phyloP scores from a whole-genome alignment of 495 filamentous ascomycete genomes.

The Penicillium angulare region DNA sequence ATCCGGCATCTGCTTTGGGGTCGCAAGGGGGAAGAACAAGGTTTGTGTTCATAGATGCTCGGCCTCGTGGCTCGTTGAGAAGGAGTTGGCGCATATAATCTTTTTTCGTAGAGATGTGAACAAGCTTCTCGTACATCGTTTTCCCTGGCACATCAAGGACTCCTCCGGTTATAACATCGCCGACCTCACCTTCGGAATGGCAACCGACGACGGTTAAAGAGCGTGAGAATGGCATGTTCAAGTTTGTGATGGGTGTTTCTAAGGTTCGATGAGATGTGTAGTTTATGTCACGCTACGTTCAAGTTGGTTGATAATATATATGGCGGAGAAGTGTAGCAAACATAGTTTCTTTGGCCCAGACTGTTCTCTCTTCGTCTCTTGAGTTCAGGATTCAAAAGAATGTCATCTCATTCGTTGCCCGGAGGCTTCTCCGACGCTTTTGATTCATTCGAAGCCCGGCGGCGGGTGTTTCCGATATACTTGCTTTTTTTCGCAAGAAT shows the following conservation, averaged over 20 bases:
- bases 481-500: not conserved
- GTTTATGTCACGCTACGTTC: not conserved
- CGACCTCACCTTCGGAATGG: conserved; percentile 32
- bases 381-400: no score
- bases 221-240: conserved; percentile 24
- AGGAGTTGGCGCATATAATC: conserved; percentile 33
- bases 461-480: not conserved
- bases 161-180: conserved; percentile 36
- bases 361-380: no score
- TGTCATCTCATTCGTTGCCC: not conserved
- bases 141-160: conserved; percentile 32
- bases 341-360: no score
- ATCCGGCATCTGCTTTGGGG: conserved; percentile 33
- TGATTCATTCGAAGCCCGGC: not conserved
- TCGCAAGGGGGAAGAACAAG: conserved; percentile 36
- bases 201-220: conserved; percentile 29
- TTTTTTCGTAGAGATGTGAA: conserved; percentile 24
- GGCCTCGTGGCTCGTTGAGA: conserved; percentile 38
- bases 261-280: not conserved
- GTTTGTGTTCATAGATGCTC: conserved; percentile 32
- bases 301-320: no score
- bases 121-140: conserved; percentile 34
- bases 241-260: not conserved
- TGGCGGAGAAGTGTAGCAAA: no score
- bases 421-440: not conserved